These are phyloP conservation scores for Suillus spraguei DNA, from an alignment of 768 basidiomycete species.

Conservation along the genomic window DNA sequence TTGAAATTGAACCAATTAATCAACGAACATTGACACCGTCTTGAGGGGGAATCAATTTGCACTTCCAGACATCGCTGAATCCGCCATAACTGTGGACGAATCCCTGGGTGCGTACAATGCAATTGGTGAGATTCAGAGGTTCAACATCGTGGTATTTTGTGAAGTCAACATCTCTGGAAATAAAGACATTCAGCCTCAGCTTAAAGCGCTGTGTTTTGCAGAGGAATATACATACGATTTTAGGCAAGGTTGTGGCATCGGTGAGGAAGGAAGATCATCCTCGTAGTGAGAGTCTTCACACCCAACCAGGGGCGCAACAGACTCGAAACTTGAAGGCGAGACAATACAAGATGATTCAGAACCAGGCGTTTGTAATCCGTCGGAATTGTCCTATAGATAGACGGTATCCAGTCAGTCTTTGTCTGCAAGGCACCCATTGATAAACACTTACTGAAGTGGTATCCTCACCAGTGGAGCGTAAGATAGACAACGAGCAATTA, in stretches of 20 bases:
- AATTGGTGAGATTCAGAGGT: background rate
- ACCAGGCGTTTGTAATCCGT: background rate
- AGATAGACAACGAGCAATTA: background rate
- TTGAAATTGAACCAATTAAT: background rate
- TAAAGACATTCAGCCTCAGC: background rate
- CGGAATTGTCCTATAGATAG: background rate
- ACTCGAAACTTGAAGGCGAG: background rate
- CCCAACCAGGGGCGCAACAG: too few relatives aligned
- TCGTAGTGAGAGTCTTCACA: background rate
- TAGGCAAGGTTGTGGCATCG: background rate
- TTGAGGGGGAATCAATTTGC: background rate
- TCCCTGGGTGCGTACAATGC: background rate
- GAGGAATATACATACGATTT: background rate
- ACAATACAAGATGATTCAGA: background rate
- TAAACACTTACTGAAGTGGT: background rate
- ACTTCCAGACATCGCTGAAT: background rate
- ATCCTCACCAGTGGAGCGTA: background rate
- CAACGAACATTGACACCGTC: background rate
- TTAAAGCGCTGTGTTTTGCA: background rate
- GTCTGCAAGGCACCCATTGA: background rate
- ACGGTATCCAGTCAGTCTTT: background rate
- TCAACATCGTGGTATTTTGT: background rate
- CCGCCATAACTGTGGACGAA: background rate
- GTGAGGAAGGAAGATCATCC: background rate
- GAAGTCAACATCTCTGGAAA: background rate